Base-by-base conservation (phyloP, 768 basidiomycete genomes). In the Grammothele lineata region DNA sequence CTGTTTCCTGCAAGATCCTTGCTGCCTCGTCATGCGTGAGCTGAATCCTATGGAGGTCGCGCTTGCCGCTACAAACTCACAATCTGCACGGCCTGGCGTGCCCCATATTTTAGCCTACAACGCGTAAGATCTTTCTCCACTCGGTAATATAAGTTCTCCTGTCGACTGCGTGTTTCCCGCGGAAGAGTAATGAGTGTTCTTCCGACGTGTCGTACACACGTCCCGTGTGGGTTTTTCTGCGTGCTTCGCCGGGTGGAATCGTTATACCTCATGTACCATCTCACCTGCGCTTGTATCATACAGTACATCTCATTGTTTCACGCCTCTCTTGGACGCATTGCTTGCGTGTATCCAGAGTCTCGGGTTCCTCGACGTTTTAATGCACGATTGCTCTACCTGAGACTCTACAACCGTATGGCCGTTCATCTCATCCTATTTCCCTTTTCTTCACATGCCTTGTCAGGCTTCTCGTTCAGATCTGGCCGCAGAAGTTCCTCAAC, bases 1-100 rank as follows among this genome's bases (percentile, higher is more conserved):
- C 18, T 63, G 98, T 59, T 96, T 98, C 82, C 96, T 95, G 11
- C 80, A 96, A 57, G 96, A 99, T 70, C 96, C 96, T 37, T 92
- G 88, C 71, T 78, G 94, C 47, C 73, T 97, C 77, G 12, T 50
- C 41, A 56, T 50, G 53, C 44, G 43, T 25, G 61, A 56, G 3
- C 51, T 57, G 39, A 59, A 63, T 26, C 56, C 58, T 6, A 50
- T 45, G 0, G 60, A 63, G 45, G 59, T 57, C 3, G 43, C 53
- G 9, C 49, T 56, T 51, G 36, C 44, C 5, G 53, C 57, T 1
- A 59, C 65, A 4, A 56, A 57, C 45, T 43, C 50, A 55, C 43
- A 57, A 65, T 18, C 40, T 65, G 26, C 54, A 60, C 38, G 65
- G 65, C 1, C 63, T 63, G 3, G 59, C 59, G 48, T 52, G 57